Base-by-base conservation (phyloP, 2,329 filamentous ascomycete species). In the Sclerotinia glacialis region DNA sequence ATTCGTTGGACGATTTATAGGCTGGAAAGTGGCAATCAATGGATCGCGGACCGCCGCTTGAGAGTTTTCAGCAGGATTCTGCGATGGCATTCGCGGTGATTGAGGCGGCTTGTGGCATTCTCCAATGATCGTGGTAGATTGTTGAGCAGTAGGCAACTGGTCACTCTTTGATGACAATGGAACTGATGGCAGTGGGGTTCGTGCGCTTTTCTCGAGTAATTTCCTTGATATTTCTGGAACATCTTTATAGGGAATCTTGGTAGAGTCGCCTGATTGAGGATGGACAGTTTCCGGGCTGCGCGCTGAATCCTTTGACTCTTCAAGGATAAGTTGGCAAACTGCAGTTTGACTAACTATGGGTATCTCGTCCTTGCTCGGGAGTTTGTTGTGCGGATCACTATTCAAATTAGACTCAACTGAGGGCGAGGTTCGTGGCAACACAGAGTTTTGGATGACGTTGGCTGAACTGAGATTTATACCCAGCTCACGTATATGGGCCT, bases 1-100 rank as follows among this genome's bases (percentile, higher is more conserved):
- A 37, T 34, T 49, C 5, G 49, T 26, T 12, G 58, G 58, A 18
- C 58, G 31, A 49, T 60, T 60, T 34, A 60, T 60, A 37, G 58
- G 58, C 12, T 49, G 44, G 8, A 60, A 60, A 11, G 44, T 23
- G 5, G 58, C 12, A 18, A 60, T 47, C 8, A 26, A 60, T 14
- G 31, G n/a, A 37, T 60, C 58, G 16, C 28, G 28, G 1, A 26
- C 21, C 21, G 31, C 12, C 37, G 31, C 28, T 49, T 49, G 44
- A 60, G n/a, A 21, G 31, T 7, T 23, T 23, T 60, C 44, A 23
- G 23, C n/a, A 49, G 31, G 14, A 5, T 26, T 37, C 8, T 37
- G 58, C 5, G 58, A 8, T 37, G 7, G 8, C 21, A 14, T 14
- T 49, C 6, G 31, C 4, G 31, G 46, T 40, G n/a, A 37, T 37